phyloP scores from a whole-genome alignment of 345 rosid genomes.

The Gossypium herbaceum region DNA sequence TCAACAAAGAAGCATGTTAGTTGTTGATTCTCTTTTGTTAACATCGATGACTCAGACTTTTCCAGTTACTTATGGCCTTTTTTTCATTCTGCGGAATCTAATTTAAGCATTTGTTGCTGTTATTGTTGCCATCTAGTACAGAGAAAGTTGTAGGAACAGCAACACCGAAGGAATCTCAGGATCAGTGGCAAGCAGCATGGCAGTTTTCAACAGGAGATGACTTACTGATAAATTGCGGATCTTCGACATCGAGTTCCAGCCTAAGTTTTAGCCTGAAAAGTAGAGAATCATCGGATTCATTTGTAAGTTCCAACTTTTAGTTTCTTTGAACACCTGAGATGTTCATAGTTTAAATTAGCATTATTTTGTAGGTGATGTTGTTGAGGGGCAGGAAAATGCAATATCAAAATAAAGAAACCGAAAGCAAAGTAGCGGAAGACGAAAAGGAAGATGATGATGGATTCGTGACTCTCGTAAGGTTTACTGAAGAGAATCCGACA shows the following conservation, averaged over 20 bases:
- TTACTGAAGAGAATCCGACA: constrained; percentile 47
- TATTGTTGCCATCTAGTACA: constrained; percentile 43
- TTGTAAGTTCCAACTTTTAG: constrained; percentile 24
- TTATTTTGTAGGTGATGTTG: constrained; percentile 44
- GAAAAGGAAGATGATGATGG: constrained; percentile 21
- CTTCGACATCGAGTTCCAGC: constrained; percentile 34
- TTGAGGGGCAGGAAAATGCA: constrained; percentile 68
- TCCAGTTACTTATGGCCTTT: background rate
- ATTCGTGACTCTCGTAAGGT: constrained; percentile 59
- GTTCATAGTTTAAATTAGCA: background rate
- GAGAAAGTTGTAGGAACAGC: constrained; percentile 70
- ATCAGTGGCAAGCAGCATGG: constrained; percentile 64
- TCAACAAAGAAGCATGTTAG: background rate
- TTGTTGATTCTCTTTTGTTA: background rate
- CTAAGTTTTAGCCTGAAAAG: constrained; percentile 38
- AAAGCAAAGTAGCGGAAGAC: constrained; percentile 13
- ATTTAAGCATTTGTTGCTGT: constrained; percentile 15
- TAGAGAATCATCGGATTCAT: constrained; percentile 37
- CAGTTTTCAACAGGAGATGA: constrained; percentile 79
- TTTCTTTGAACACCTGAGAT: background rate
- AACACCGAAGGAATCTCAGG: constrained; percentile 57
- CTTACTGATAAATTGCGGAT: constrained; percentile 45
- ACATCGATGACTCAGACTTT: background rate
- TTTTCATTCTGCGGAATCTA: background rate
- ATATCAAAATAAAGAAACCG: constrained; percentile 20